Evolutionary conservation across 768 basidiomycete species (phyloP).

Genomic region (Cystobasidium ongulense): DNA sequence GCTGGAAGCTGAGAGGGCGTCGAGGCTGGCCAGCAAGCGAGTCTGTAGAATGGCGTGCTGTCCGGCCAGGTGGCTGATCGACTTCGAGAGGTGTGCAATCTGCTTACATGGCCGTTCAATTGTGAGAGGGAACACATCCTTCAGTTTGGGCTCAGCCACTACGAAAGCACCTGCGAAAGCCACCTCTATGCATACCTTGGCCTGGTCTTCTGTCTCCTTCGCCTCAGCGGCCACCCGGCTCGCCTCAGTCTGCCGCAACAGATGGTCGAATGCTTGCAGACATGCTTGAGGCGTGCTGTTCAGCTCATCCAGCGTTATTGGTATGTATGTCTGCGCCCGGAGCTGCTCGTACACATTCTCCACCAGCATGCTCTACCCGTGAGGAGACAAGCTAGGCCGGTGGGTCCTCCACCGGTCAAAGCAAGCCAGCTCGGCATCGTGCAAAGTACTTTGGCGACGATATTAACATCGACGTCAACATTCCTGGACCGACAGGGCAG

Average conservation of each 20-base stretch:
- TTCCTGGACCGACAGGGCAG: too few relatives aligned
- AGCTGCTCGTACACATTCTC: constrained; percentile 1
- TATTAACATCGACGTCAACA: too few relatives aligned
- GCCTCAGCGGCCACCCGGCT: background rate
- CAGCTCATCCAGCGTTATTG: background rate
- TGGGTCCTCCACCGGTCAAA: background rate
- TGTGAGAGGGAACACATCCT: background rate
- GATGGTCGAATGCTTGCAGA: background rate
- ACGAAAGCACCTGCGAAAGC: background rate
- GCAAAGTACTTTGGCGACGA: too few relatives aligned
- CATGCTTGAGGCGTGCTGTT: background rate
- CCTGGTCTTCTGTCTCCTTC: background rate
- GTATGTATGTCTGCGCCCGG: background rate
- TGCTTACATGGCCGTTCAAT: background rate
- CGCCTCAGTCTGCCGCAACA: background rate
- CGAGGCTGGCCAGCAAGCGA: constrained; percentile 3
- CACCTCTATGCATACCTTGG: background rate
- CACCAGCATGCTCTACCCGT: background rate
- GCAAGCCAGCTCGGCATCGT: background rate
- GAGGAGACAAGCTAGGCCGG: background rate
- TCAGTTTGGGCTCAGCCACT: background rate
- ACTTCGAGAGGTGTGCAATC: background rate
- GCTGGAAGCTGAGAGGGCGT: background rate
- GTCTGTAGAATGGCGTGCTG: constrained; percentile 9
- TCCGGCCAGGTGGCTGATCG: constrained; percentile 5